Conservation (phyloP, 2,329 filamentous ascomycete genomes). For the Ophiocordyceps australis region DNA sequence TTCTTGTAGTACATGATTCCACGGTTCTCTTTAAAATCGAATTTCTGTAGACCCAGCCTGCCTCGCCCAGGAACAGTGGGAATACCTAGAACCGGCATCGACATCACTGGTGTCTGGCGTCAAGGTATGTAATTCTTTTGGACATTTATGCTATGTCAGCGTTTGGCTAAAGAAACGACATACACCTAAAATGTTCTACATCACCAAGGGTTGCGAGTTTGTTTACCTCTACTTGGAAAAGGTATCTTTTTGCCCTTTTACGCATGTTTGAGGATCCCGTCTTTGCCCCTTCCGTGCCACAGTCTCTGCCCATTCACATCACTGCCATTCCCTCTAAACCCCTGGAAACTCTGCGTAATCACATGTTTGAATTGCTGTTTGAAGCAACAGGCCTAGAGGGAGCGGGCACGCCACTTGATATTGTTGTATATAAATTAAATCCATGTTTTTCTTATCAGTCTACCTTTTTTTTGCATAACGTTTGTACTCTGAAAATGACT, state of each 20-base stretch:
- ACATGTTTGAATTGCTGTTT: not conserved
- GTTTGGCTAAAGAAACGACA: not conserved
- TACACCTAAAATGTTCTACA: not conserved
- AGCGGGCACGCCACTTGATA: not conserved
- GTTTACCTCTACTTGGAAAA: not conserved
- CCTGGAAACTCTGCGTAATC: not conserved
- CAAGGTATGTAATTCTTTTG: not conserved
- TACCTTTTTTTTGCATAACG: too few relatives aligned
- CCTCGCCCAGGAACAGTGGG: not conserved
- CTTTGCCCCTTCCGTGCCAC: not conserved
- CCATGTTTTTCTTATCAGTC: too few relatives aligned
- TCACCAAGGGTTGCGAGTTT: not conserved
- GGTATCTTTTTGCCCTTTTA: not conserved
- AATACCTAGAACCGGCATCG: not conserved
- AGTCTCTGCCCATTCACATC: not conserved
- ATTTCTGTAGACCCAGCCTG: too few relatives aligned
- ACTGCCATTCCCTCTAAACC: not conserved
- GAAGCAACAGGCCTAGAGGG: not conserved
- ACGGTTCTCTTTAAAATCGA: too few relatives aligned
- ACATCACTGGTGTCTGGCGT: not conserved
- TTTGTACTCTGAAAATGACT: too few relatives aligned
- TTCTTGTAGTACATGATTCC: too few relatives aligned
- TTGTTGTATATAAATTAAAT: not conserved
- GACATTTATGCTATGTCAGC: not conserved
- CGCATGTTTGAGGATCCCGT: not conserved